Percentiles rank a stretch among this genome's conserved stretches.
phyloP scores from a whole-genome alignment of 2,329 filamentous ascomycete species.

The Westerdykella ornata region DNA sequence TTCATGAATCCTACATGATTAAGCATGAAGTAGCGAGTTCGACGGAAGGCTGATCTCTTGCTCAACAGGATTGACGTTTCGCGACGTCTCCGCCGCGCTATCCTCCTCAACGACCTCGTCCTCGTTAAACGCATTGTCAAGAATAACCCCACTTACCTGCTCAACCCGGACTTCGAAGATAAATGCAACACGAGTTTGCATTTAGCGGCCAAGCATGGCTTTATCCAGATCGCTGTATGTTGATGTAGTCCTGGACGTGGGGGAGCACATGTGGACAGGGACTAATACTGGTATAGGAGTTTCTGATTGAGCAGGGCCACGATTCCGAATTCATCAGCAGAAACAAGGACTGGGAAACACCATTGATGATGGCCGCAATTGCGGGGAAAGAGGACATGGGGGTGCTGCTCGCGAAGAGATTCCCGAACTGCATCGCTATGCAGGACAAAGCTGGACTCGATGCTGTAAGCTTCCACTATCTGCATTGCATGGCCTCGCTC shows the following conservation, averaged over 20 bases:
- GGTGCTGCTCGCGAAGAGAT: slow-evolving; percentile 59
- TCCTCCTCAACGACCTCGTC: slow-evolving; percentile 64
- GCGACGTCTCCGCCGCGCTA: slow-evolving; percentile 72
- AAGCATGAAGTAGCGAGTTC: no score
- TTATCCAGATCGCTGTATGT: slow-evolving; percentile 55
- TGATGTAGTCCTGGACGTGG: neutral
- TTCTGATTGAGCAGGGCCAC: slow-evolving; percentile 67
- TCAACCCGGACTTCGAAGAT: slow-evolving; percentile 70
- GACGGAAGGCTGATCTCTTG: neutral
- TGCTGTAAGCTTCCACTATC: slow-evolving; percentile 46
- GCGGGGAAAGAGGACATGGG: slow-evolving; percentile 68
- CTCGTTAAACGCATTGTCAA: slow-evolving; percentile 72
- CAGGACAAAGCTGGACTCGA: slow-evolving; percentile 64
- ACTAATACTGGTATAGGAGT: slow-evolving; percentile 37
- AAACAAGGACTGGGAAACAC: slow-evolving; percentile 74
- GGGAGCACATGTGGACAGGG: neutral
- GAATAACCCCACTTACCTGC: slow-evolving; percentile 62
- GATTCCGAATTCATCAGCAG: slow-evolving; percentile 66
- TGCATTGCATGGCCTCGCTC: neutral
- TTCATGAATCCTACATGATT: no score
- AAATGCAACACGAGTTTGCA: slow-evolving; percentile 81
- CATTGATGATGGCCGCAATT: slow-evolving; percentile 69
- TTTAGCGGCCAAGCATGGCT: slow-evolving; percentile 67
- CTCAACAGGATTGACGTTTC: slow-evolving; percentile 65
- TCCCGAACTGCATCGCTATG: slow-evolving; percentile 57